Base-by-base conservation (phyloP, 163 green algal genomes). In the Coccomyxa subellipsoidea region DNA sequence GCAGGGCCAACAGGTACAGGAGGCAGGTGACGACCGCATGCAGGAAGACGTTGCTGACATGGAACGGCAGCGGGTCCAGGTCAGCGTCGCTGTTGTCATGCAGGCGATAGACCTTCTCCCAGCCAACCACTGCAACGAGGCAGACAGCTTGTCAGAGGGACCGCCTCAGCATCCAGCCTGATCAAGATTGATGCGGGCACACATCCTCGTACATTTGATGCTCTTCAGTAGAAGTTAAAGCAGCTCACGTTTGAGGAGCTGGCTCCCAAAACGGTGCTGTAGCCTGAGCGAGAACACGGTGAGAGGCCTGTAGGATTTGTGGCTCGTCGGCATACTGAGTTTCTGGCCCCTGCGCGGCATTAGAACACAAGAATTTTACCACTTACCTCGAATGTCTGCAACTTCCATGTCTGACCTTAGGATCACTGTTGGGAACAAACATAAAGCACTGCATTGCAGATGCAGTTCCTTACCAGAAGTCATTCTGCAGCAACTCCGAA, bases 281-380 rank as follows among this genome's bases (percentile, higher is more conserved):
- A 86, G 36, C 0, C 93, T 87, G 82, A 95, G 92, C 5, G 82
- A 84, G 4, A 95, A 77, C 0, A 93, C 77, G 0, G 92, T 94
- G 8, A 96, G 69, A 10, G 93, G 93, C 0, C 93, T 82, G 82
- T 94, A 97, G 0, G 87, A 93, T 88, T 97, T 97, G 88, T 97
- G 91, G 85, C 88, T 94, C 54, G 89, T 84, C 2, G 85, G 38
- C 10, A 81, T 90, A 0, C 18, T 69, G n/a, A 96, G 91, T 35
- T 88, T 59, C 85, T 95, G 92, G 35, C 91, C 91, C 91, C 90
- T 94, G 85, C 23, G 34, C 34, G n/a, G n/a, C n/a, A n/a, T n/a
- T n/a, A 3, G 21, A 54, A 31, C 10, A 73, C 38, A 23, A 75
- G 7, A 38, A 47, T 32, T 5, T 66, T 38, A n/a, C n/a, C n/a